Evolutionary conservation across 225 moss, liverwort and hornwort genomes (phyloP).

Genomic region (Pleurozium schreberi): DNA sequence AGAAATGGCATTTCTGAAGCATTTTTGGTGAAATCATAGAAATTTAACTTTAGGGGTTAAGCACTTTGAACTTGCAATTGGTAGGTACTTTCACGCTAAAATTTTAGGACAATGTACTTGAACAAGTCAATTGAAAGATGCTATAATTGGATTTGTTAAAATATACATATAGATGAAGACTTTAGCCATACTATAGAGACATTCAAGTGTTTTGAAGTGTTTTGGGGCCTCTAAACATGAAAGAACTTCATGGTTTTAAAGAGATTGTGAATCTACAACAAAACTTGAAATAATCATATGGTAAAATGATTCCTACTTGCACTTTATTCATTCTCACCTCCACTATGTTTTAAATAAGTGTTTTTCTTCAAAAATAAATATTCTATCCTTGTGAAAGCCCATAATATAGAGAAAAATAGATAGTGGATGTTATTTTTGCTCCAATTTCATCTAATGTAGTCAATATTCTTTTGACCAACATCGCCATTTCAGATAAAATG

Average conservation of each 20-base stretch:
- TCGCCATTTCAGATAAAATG: no score
- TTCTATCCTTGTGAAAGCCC: neutral
- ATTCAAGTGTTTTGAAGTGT: neutral
- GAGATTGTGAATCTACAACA: neutral
- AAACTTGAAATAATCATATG: neutral
- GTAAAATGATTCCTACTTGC: neutral
- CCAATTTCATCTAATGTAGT: neutral
- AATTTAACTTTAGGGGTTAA: no score
- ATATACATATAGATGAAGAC: neutral
- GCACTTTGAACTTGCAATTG: neutral
- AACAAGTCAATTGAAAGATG: neutral
- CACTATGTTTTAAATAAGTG: neutral
- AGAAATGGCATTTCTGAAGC: neutral
- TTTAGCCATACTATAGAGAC: neutral
- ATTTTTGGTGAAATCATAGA: neutral
- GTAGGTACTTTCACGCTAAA: neutral
- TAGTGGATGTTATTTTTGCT: neutral
- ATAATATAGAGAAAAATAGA: accelerated
- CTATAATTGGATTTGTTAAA: neutral
- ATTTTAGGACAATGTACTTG: neutral
- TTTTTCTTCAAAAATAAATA: neutral
- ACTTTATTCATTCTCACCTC: neutral
- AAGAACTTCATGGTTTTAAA: neutral
- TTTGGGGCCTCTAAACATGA: neutral
- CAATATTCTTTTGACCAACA: neutral